Conservation (phyloP, 2,329 filamentous ascomycete genomes). For the Aspergillus alliaceus region DNA sequence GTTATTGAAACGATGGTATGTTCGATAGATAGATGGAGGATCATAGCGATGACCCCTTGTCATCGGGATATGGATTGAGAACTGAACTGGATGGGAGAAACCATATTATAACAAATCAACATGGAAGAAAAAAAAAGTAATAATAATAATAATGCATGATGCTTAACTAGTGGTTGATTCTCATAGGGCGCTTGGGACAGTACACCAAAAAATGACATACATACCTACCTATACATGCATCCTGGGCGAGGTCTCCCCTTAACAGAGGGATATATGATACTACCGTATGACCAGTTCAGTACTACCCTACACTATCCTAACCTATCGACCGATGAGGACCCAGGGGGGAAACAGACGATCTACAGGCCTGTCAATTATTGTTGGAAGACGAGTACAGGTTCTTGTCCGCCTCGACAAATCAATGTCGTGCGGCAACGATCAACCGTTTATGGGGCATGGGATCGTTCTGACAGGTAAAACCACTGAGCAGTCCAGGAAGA, state of each 20-base stretch:
- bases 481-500: slow-evolving; percentile 1
- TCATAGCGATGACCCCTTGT: no score
- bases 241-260: not conserved
- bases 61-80: not conserved
- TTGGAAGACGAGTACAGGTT: slow-evolving; percentile 28
- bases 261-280: not conserved
- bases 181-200: not conserved
- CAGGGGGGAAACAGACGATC: slow-evolving; percentile 7
- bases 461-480: slow-evolving; percentile 35
- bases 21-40: not conserved
- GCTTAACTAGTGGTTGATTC: not conserved
- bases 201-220: not conserved
- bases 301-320: slow-evolving; percentile 1
- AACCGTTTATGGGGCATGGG: slow-evolving; percentile 38
- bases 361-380: slow-evolving; percentile 7
- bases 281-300: slow-evolving; percentile 1
- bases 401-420: slow-evolving; percentile 18
- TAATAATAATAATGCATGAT: not conserved
- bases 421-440: slow-evolving; percentile 33
- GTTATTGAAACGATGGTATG: slow-evolving; percentile 1
- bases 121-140: no score
- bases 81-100: not conserved
- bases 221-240: not conserved
- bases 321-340: not conserved
- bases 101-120: no score